phyloP scores from a whole-genome alignment of 2,329 filamentous ascomycete genomes.

The Setomelanomma holmii region DNA sequence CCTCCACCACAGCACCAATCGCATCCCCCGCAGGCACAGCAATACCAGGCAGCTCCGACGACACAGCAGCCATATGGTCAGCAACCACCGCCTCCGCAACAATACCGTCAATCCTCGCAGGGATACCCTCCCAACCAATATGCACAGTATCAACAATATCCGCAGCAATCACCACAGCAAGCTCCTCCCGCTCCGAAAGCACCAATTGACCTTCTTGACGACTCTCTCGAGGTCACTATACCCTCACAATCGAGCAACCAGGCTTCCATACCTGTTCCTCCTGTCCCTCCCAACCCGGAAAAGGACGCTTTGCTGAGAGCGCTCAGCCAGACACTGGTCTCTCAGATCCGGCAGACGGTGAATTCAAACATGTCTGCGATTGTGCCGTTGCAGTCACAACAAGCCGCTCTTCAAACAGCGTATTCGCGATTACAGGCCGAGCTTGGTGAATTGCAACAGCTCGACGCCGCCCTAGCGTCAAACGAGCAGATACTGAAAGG shows the following conservation, averaged over 20 bases:
- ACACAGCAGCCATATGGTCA: slow-evolving; percentile 19
- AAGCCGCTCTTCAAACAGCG: slow-evolving; percentile 75
- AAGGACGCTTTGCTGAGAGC: slow-evolving; percentile 86
- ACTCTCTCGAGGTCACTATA: slow-evolving; percentile 66
- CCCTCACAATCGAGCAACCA: slow-evolving; percentile 58
- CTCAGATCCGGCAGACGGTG: slow-evolving; percentile 72
- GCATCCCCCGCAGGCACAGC: slow-evolving; percentile 6
- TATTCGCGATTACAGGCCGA: slow-evolving; percentile 76
- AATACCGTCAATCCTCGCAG: slow-evolving; percentile 20
- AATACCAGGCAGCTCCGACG: slow-evolving; percentile 7
- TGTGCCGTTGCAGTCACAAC: slow-evolving; percentile 78
- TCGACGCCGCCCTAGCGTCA: slow-evolving; percentile 73
- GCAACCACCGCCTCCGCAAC: slow-evolving; percentile 16
- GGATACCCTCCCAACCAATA: slow-evolving; percentile 23
- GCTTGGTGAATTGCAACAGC: slow-evolving; percentile 71
- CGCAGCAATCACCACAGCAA: slow-evolving; percentile 43
- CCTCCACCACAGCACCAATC: slow-evolving; percentile 15
- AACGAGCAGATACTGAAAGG: slow-evolving; percentile 82
- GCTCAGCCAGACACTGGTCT: slow-evolving; percentile 72
- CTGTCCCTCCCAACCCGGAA: slow-evolving; percentile 93
- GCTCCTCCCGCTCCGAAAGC: slow-evolving; percentile 23
- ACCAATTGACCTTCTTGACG: slow-evolving; percentile 65
- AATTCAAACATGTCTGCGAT: slow-evolving; percentile 77
- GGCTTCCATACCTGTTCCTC: slow-evolving; percentile 70
- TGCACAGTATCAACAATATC: slow-evolving; percentile 30